Conservation (phyloP, 495 filamentous ascomycete genomes). For the Beverwykella pulmonaria region DNA sequence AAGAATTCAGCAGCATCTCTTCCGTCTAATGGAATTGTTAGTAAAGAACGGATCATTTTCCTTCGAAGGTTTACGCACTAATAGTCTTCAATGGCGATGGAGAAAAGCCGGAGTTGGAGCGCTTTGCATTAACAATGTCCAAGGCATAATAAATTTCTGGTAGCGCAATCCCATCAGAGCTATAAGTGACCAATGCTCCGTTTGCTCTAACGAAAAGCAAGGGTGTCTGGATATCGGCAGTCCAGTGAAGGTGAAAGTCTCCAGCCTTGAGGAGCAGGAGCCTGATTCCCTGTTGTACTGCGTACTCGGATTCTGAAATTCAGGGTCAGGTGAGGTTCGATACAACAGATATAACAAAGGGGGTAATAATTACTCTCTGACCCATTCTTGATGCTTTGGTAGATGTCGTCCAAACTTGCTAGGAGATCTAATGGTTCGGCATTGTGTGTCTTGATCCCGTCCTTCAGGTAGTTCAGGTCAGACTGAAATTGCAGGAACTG, state of each 20-base stretch:
- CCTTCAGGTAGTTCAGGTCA: constrained; percentile 46
- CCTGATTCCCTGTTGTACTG: constrained; percentile 45
- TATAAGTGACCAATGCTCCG: not conserved
- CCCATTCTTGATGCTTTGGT: constrained; percentile 44
- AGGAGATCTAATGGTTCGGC: constrained; percentile 51
- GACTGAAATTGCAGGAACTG: constrained; percentile 54
- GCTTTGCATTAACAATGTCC: not conserved
- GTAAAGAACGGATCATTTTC: no score
- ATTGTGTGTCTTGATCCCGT: constrained; percentile 50
- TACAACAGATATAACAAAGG: constrained; percentile 49
- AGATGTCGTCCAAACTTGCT: constrained; percentile 45
- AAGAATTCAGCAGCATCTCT: constrained; percentile 44
- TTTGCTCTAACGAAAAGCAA: constrained; percentile 2
- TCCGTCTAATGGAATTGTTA: constrained; percentile 32
- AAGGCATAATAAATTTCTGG: constrained; percentile 20
- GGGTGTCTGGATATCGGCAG: constrained; percentile 36
- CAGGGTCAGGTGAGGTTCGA: constrained; percentile 44
- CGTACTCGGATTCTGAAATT: constrained; percentile 48
- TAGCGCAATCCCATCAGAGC: constrained; percentile 20
- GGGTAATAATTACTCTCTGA: constrained; percentile 49
- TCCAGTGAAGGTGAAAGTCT: not conserved
- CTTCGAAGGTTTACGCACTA: constrained; percentile 14
- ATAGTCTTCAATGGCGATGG: constrained; percentile 37
- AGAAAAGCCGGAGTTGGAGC: constrained; percentile 6
- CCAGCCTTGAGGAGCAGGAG: not conserved